Evolutionary conservation across 768 basidiomycete genomes (phyloP).

Genomic region (Leccinum longicurvipes): DNA sequence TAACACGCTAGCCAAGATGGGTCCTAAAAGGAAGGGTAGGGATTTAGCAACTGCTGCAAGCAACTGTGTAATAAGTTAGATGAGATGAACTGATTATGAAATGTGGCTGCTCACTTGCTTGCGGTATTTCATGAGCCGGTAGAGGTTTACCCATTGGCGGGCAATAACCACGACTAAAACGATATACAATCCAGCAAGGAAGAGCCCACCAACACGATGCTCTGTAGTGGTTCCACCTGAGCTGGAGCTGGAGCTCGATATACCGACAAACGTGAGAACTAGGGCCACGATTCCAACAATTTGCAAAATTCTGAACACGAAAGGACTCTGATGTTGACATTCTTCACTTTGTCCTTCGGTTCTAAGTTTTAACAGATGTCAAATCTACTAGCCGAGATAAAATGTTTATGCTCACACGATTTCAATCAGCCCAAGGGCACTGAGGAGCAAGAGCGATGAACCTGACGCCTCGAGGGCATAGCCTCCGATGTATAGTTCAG

Average conservation of each 20-base stretch:
- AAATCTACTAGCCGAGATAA: not conserved
- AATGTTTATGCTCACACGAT: slow-evolving; percentile 29
- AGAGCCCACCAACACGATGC: slow-evolving; percentile 31
- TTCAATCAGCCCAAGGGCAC: slow-evolving; percentile 35
- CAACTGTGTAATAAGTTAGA: slow-evolving; percentile 39
- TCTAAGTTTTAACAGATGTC: slow-evolving; percentile 26
- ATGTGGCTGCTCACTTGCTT: slow-evolving; percentile 31
- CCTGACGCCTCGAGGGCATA: slow-evolving; percentile 42
- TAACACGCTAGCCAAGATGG: slow-evolving; percentile 47
- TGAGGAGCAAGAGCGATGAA: slow-evolving; percentile 36
- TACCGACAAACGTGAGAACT: slow-evolving; percentile 32
- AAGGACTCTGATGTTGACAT: not conserved
- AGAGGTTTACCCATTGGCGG: slow-evolving; percentile 51
- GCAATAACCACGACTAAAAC: slow-evolving; percentile 44
- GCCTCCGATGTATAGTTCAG: slow-evolving; percentile 48
- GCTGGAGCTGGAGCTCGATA: slow-evolving; percentile 13
- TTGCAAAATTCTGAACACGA: slow-evolving; percentile 26
- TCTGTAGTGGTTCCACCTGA: slow-evolving; percentile 17
- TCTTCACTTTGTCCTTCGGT: slow-evolving; percentile 26
- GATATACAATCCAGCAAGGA: slow-evolving; percentile 37
- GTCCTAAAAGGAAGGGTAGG: slow-evolving; percentile 57
- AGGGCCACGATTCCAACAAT: slow-evolving; percentile 28
- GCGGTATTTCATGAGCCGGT: slow-evolving; percentile 28
- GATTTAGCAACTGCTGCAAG: slow-evolving; percentile 50
- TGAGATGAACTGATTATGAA: not conserved